phyloP scores from a whole-genome alignment of 2,329 filamentous ascomycete genomes.

The Aureobasidium sp. region DNA sequence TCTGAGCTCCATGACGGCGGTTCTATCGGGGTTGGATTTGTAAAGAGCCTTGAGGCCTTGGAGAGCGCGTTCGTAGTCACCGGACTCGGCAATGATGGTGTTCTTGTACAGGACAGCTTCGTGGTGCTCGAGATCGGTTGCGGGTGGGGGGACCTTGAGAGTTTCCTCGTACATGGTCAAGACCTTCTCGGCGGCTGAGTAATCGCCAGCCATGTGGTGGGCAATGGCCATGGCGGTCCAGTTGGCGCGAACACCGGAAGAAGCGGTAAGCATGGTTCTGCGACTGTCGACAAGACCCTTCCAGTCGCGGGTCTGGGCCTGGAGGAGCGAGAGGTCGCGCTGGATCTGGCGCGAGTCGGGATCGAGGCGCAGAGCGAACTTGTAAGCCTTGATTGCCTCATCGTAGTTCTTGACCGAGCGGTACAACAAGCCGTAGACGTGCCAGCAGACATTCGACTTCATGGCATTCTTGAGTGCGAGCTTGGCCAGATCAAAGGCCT shows the following conservation, averaged over 20 bases:
- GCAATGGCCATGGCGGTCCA: slow-evolving; percentile 98
- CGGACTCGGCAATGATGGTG: slow-evolving; percentile 80
- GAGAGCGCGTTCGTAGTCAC: slow-evolving; percentile 72
- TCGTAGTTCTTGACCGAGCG: slow-evolving; percentile 95
- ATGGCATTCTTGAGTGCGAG: slow-evolving; percentile 89
- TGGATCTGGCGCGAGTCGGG: slow-evolving; percentile 94
- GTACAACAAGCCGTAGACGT: slow-evolving; percentile 93
- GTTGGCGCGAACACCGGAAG: slow-evolving; percentile 75
- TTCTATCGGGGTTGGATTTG: slow-evolving; percentile 72
- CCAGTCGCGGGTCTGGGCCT: slow-evolving; percentile 95
- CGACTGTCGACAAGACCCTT: slow-evolving; percentile 87
- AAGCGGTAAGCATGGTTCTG: slow-evolving; percentile 75
- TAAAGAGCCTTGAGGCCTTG: slow-evolving; percentile 73
- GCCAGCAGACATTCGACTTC: slow-evolving; percentile 99
- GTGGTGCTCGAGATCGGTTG: slow-evolving; percentile 81
- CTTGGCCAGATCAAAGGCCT: slow-evolving; percentile 90
- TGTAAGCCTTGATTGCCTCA: slow-evolving; percentile 98
- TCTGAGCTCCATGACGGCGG: slow-evolving; percentile 75
- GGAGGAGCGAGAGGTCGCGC: slow-evolving; percentile 82
- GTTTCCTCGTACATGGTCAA: slow-evolving; percentile 90
- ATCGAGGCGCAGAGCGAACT: slow-evolving; percentile 85
- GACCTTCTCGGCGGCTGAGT: slow-evolving; percentile 80
- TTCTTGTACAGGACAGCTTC: slow-evolving; percentile 96
- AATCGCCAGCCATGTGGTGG: slow-evolving; percentile 80
- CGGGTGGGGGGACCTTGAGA: slow-evolving; percentile 68